These are phyloP conservation scores for Aspergillus uvarum DNA, from an alignment of 2,329 filamentous ascomycete species.

Conservation along the genomic window DNA sequence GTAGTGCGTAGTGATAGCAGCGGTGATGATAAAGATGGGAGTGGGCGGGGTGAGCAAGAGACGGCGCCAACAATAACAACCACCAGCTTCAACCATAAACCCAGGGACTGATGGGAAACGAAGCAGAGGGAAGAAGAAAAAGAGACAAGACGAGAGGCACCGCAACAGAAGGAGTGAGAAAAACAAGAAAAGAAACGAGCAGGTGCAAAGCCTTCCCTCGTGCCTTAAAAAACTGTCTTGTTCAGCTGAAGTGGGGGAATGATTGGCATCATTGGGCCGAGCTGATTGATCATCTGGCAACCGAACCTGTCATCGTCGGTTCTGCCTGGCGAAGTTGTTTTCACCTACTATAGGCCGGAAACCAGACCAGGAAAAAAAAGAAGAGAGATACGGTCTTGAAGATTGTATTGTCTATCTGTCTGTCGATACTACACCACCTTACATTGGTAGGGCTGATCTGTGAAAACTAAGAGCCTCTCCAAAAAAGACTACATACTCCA, in stretches of 20 bases:
- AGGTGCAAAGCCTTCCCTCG: conserved; percentile 10
- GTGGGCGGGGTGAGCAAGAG: background rate
- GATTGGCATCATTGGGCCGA: conserved; percentile 16
- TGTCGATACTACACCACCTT: no score
- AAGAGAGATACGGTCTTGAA: no score
- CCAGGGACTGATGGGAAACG: background rate
- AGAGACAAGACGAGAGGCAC: conserved; percentile 2
- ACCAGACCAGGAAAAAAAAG: no score
- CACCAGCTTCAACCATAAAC: background rate
- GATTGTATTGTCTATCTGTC: no score
- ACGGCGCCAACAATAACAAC: background rate
- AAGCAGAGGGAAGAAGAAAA: conserved; percentile 20
- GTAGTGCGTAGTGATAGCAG: background rate
- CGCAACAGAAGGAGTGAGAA: conserved; percentile 4
- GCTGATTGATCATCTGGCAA: conserved; percentile 3
- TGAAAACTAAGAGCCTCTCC: no score
- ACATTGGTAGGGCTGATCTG: no score
- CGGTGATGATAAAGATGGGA: background rate
- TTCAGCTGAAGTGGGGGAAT: conserved; percentile 25
- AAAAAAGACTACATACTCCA: no score
- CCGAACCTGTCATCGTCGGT: background rate
- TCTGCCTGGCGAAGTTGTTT: background rate
- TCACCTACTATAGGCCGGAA: no score
- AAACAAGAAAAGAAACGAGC: conserved; percentile 10
- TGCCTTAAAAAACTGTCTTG: conserved; percentile 14